Base-by-base conservation (phyloP, 768 basidiomycete genomes). In the Amanita phalloides region DNA sequence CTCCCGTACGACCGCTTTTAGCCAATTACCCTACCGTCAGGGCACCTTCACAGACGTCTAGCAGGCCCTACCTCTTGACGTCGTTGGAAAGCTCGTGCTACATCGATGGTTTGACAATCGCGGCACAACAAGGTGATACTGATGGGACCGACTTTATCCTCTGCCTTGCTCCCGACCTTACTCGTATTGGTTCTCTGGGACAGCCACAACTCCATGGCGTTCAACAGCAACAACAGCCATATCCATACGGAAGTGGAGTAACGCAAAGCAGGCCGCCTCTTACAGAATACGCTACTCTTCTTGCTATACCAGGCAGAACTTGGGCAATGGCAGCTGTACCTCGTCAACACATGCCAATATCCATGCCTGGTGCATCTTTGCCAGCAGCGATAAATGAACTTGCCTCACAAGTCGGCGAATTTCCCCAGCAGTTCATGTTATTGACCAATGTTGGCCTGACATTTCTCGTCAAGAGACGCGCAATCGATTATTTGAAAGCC, bases 391-490 rank as follows among this genome's bases (percentile, higher is more conserved):
- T 77, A 46, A 92, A 93, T 60, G 91, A 95, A 67, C 71, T 95
- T 37, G 86, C 84, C 0, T 77, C 79, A 17, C 90, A 94, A 62
- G 85, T 87, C 59, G 79, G 78, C n/a, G 81, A 86, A 53, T 70
- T 76, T 9, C 72, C 86, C 20, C 74, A 76, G 45, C 85, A 90
- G 59, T 95, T 93, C 63, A 80, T 97, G 73, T 77, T 97, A 53
- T 68, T 97, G 53, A 91, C 86, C 23, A 94, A 91, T 58, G 84
- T 82, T 14, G 93, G 92, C 4, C 64, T 96, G 54, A 86, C 84
- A 17, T 84, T 89, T 62, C 70, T 95, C 49, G 73, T 75, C 25
- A 90, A 92, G 67, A 77, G 89, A 51, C 77, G 92, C 39, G 83
- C 94, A 5, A 65, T 95, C 46, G 95, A 98, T 63, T 86, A 88